A percentile compares a stretch with the other conserved stretches of the same genome.
Evolutionary conservation across 352 stramenopile species (phyloP).

Genomic region (Globisporangium sylvaticum): DNA sequence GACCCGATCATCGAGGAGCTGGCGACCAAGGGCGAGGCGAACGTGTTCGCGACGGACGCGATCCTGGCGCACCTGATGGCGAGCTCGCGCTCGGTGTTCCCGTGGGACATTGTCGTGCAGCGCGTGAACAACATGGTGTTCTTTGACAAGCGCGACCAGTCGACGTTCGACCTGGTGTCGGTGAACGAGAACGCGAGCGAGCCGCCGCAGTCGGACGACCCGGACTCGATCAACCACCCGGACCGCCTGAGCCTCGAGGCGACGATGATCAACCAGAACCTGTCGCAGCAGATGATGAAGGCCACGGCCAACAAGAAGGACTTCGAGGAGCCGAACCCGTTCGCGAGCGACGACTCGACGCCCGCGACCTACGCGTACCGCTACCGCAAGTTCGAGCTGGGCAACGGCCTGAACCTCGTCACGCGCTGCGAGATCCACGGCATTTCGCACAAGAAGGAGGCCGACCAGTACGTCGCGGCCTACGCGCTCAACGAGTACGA

Average conservation of each 20-base stretch:
- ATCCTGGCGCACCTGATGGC: slow-evolving; percentile 97
- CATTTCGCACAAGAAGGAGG: slow-evolving; percentile 81
- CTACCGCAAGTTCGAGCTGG: slow-evolving; percentile 96
- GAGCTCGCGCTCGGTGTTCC: slow-evolving; percentile 93
- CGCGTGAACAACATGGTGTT: slow-evolving; percentile 94
- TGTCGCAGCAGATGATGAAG: slow-evolving; percentile 96
- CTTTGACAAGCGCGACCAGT: slow-evolving; percentile 96
- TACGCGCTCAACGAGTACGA: slow-evolving; percentile 98
- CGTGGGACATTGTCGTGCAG: slow-evolving; percentile 96
- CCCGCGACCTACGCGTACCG: slow-evolving; percentile 94
- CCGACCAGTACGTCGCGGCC: slow-evolving; percentile 91
- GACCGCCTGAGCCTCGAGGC: slow-evolving; percentile 95
- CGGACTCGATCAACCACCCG: slow-evolving; percentile 94
- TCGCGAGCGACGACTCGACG: slow-evolving; percentile 93
- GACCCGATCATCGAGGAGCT: slow-evolving; percentile 95
- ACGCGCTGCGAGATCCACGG: slow-evolving; percentile 95
- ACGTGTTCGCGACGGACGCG: slow-evolving; percentile 96
- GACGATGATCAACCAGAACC: slow-evolving; percentile 99
- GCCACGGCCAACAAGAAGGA: slow-evolving; percentile 45
- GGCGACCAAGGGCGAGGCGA: slow-evolving; percentile 86
- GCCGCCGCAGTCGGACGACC: slow-evolving; percentile 78
- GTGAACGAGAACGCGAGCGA: slow-evolving; percentile 95
- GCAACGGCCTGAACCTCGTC: slow-evolving; percentile 86
- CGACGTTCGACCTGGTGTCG: slow-evolving; percentile 92
- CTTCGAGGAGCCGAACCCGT: slow-evolving; percentile 87